These are phyloP conservation scores for Ogataea naganishii DNA, from an alignment of 805 yeast species.

Conservation along the genomic window DNA sequence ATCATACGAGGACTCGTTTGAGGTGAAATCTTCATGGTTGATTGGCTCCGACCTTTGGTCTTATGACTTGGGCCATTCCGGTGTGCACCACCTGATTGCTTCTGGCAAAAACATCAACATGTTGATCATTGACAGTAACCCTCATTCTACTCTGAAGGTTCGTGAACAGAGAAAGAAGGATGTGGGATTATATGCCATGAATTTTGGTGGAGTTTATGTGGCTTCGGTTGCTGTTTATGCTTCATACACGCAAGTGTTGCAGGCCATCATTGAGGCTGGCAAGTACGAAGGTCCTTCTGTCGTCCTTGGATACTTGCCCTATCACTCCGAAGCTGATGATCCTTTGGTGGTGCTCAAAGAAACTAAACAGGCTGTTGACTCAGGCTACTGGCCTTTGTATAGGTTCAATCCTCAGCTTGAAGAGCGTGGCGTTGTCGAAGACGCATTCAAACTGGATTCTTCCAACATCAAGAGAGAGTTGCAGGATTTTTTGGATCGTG, in stretches of 20 bases:
- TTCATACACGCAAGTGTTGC: conserved; percentile 86
- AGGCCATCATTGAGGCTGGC: conserved; percentile 86
- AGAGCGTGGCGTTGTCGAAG: conserved; percentile 29
- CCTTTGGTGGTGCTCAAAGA: conserved; percentile 73
- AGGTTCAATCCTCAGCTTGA: conserved; percentile 64
- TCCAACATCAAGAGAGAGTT: conserved; percentile 70
- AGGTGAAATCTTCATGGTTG: conserved; percentile 60
- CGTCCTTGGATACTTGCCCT: conserved; percentile 85
- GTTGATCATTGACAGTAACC: conserved; percentile 82
- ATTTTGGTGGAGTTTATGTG: conserved; percentile 80
- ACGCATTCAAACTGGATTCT: conserved; percentile 77
- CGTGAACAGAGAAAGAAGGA: conserved; percentile 67
- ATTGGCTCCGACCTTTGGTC: conserved; percentile 95
- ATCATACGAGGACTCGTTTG: conserved; percentile 35
- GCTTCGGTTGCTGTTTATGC: conserved; percentile 92
- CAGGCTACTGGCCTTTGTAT: conserved; percentile 96
- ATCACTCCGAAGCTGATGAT: conserved; percentile 50
- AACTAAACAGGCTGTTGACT: conserved; percentile 82
- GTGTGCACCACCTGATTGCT: conserved; percentile 76
- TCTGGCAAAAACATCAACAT: conserved; percentile 67
- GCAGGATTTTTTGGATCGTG: conserved; percentile 76
- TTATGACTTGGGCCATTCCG: conserved; percentile 84
- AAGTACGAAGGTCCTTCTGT: conserved; percentile 84
- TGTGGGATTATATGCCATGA: conserved; percentile 91
- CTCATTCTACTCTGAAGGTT: conserved; percentile 35